These are phyloP conservation scores for Trichoderma endophyticum DNA, from an alignment of 2,329 filamentous ascomycete species.

Conservation along the genomic window DNA sequence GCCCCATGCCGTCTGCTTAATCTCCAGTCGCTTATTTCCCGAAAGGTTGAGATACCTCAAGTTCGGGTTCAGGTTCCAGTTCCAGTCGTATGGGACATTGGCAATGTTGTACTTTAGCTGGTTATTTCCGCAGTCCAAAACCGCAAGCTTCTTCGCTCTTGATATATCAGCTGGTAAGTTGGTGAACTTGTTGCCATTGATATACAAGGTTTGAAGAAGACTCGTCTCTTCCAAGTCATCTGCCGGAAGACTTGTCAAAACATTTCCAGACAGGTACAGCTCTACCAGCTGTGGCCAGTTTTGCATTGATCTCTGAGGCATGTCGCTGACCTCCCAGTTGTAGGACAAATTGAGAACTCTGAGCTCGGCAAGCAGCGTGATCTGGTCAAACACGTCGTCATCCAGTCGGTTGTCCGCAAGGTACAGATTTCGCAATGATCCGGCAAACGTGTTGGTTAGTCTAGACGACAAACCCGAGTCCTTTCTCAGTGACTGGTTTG, in stretches of 20 bases:
- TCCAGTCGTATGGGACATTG: slow-evolving; percentile 99
- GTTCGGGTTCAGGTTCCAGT: slow-evolving; percentile 98
- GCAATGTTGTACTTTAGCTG: slow-evolving; percentile 97
- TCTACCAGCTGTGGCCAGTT: slow-evolving; percentile 89
- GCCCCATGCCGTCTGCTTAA: slow-evolving; percentile 57
- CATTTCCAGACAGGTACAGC: slow-evolving; percentile 92
- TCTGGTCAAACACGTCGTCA: slow-evolving; percentile 91
- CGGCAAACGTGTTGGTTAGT: slow-evolving; percentile 81
- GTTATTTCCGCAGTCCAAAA: slow-evolving; percentile 94
- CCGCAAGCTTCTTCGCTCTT: slow-evolving; percentile 85
- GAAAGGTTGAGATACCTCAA: slow-evolving; percentile 93
- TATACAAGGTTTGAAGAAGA: slow-evolving; percentile 82
- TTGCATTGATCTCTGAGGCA: slow-evolving; percentile 83
- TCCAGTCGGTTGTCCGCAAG: slow-evolving; percentile 92
- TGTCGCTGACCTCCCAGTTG: slow-evolving; percentile 82
- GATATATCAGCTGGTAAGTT: slow-evolving; percentile 93
- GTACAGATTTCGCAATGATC: slow-evolving; percentile 77
- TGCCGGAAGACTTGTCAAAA: slow-evolving; percentile 83
- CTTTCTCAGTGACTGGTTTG: slow-evolving; percentile 65
- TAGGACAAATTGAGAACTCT: slow-evolving; percentile 91
- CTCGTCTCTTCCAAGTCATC: slow-evolving; percentile 92
- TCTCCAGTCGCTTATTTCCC: slow-evolving; percentile 93
- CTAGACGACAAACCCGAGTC: slow-evolving; percentile 83
- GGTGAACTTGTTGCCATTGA: slow-evolving; percentile 98
- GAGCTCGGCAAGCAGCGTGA: slow-evolving; percentile 77